These are phyloP conservation scores for Pterulicium gracile DNA, from an alignment of 1,284 basidiomycete species.

Conservation along the genomic window DNA sequence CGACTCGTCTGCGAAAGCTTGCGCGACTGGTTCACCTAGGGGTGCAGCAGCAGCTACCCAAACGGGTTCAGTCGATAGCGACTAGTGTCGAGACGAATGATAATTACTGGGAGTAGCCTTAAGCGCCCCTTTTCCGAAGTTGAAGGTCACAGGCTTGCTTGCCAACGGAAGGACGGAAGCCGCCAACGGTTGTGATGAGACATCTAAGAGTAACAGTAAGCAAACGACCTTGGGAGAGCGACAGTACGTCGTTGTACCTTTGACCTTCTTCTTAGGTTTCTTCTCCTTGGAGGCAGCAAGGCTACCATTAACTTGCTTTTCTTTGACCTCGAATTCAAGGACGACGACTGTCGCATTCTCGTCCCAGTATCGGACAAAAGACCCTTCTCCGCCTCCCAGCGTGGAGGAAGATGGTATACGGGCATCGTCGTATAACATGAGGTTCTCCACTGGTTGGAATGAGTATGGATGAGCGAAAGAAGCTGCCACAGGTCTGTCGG, in stretches of 20 bases:
- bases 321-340: slow-evolving; percentile 66
- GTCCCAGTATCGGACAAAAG: slow-evolving; percentile 78
- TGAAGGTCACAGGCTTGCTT: slow-evolving; percentile 69
- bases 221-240: slow-evolving; percentile 15
- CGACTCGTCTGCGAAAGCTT: not conserved
- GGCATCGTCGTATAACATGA: slow-evolving; percentile 63
- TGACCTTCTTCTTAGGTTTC: slow-evolving; percentile 55
- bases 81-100: too few relatives aligned
- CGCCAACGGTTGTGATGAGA: too few relatives aligned
- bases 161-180: slow-evolving; percentile 61
- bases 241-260: slow-evolving; percentile 24
- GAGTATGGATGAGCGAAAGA: slow-evolving; percentile 84
- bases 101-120: not conserved
- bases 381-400: slow-evolving; percentile 58
- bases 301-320: slow-evolving; percentile 30
- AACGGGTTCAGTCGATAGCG: too few relatives aligned
- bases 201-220: too few relatives aligned
- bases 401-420: slow-evolving; percentile 52
- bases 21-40: not conserved
- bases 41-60: not conserved
- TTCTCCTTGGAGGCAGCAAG: slow-evolving; percentile 34
- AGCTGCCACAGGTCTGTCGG: slow-evolving; percentile 74
- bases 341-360: slow-evolving; percentile 60
- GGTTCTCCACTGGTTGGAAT: slow-evolving; percentile 69
- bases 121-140: slow-evolving; percentile 45